Percentiles rank a stretch among this genome's conserved stretches.
phyloP scores from a whole-genome alignment of 352 stramenopile species.

The Globisporangium carolinianum region DNA sequence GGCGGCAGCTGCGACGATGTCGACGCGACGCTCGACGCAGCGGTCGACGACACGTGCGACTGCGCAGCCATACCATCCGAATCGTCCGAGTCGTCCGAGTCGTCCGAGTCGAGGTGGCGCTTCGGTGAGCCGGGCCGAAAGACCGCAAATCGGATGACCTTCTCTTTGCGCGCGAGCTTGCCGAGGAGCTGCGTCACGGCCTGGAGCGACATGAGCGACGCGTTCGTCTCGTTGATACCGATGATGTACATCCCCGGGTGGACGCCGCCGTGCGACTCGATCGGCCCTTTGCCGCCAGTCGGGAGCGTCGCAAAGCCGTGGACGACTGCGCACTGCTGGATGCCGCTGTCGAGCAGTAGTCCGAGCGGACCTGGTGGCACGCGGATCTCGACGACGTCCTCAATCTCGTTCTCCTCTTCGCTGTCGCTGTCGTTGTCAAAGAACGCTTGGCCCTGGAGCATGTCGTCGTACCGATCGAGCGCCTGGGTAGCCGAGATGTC shows the following conservation, averaged over 20 bases:
- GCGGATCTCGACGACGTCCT: conserved; percentile 65
- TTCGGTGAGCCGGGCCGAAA: conserved; percentile 52
- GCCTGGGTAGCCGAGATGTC: conserved; percentile 42
- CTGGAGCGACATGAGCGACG: conserved; percentile 73
- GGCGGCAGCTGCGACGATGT: conserved; percentile 20
- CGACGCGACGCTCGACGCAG: conserved; percentile 15
- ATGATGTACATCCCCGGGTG: conserved; percentile 82
- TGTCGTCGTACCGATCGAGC: conserved; percentile 39
- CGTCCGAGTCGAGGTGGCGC: conserved; percentile 32
- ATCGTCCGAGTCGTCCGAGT: conserved; percentile 35
- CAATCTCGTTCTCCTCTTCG: conserved; percentile 72
- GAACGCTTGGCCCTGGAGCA: conserved; percentile 69
- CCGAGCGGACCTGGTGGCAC: conserved; percentile 68
- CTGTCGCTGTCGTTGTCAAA: conserved; percentile 80
- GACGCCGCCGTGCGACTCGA: conserved; percentile 57
- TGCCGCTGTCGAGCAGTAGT: conserved; percentile 69
- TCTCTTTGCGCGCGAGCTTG: conserved; percentile 70
- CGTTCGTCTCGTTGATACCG: conserved; percentile 82
- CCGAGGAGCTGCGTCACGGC: conserved; percentile 64
- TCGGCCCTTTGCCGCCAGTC: conserved; percentile 48
- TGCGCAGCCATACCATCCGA: conserved; percentile 28
- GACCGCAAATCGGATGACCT: conserved; percentile 73
- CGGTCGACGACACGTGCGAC: conserved; percentile 17
- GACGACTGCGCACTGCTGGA: conserved; percentile 73
- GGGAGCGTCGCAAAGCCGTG: conserved; percentile 72